A percentile compares a stretch with the other conserved stretches of the same genome.
phyloP scores from a whole-genome alignment of 768 basidiomycete species.

The Tremella mesenterica region DNA sequence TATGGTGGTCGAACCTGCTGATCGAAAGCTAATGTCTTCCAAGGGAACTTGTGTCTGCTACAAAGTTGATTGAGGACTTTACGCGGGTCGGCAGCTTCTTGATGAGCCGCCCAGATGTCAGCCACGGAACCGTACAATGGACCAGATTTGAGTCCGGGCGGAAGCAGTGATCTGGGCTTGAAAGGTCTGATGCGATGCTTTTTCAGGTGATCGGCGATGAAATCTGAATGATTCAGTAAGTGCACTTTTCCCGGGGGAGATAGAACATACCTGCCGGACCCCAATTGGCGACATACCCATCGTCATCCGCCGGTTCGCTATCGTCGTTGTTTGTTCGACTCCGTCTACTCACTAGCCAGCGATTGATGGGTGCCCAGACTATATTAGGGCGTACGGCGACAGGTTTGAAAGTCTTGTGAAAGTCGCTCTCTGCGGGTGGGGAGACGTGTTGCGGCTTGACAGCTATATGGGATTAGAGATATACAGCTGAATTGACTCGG shows the following conservation, averaged over 20 bases:
- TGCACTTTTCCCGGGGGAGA: background rate
- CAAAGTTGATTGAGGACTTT: constrained; percentile 56
- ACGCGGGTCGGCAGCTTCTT: constrained; percentile 62
- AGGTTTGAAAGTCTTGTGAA: constrained; percentile 27
- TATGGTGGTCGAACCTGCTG: constrained; percentile 86
- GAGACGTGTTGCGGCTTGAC: no score
- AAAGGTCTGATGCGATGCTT: constrained; percentile 3
- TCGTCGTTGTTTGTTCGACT: background rate
- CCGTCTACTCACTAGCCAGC: no score
- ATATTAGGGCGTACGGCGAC: constrained; percentile 24
- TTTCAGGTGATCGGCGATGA: constrained; percentile 18
- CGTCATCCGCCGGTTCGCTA: no score
- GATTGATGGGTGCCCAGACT: constrained; percentile 32
- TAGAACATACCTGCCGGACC: background rate
- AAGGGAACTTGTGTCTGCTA: constrained; percentile 57
- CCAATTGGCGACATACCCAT: no score
- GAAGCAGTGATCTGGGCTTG: constrained; percentile 4
- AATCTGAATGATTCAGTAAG: constrained; percentile 10
- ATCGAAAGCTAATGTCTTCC: constrained; percentile 74
- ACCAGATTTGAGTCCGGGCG: constrained; percentile 23
- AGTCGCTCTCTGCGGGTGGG: constrained; percentile 27
- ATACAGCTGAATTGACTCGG: background rate
- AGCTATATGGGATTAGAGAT: no score
- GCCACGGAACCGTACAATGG: constrained; percentile 25
- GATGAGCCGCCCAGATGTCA: constrained; percentile 41